Evolutionary conservation across 2,329 filamentous ascomycete genomes (phyloP), one percentile per base, ranked within the genome.

Genomic region (Neonectria ditissima): DNA sequence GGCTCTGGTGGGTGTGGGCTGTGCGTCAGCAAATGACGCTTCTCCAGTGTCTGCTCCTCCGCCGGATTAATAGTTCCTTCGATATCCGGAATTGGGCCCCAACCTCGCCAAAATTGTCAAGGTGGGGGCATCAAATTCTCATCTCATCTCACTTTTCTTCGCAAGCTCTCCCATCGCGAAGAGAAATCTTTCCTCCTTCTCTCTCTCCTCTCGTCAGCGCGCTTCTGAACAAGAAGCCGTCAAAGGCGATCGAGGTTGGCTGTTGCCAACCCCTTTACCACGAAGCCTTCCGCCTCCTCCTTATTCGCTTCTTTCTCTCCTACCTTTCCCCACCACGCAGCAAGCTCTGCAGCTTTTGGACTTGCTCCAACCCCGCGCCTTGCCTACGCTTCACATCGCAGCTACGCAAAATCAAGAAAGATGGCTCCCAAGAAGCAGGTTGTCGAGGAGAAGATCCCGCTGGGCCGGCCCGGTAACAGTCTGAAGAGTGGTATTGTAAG

Each of bases 401-500:
- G 77, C 72, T 89, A 89, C 84, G 84, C 85, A 76, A 87, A 86
- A 77, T 90, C 86, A 80, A 84, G 81, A 80, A 85, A 89, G 80
- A 99, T 99, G 96, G 87, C 93, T 83, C 96, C 96, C 80, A 99
- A 99, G 88, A 98, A 98, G 84, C 85, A 83, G 57, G 91, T 89
- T 75, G 89, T 93, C 76, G 92, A 97, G 87, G 92, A 98, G 87
- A 98, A 98, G 90, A 87, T 98, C 81, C 90, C 96, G 74, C 87
- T 99, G 82, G 96, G 96, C 81, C 88, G 96, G 79, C 96, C 96
- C 71, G 96, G 96, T 78, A 99, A 99, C 88, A 98, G 89, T 84
- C 82, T 99, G 82, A 99, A 98, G 89, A 97, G 93, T 86, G 97
- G 96, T 85, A 99, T 99, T 89, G 96, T 97, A 87, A 82, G 89